Percentiles rank a stretch among this genome's conserved stretches.
Evolutionary conservation across 2,329 filamentous ascomycete genomes (phyloP).

Genomic region (Aspergillus sp.): DNA sequence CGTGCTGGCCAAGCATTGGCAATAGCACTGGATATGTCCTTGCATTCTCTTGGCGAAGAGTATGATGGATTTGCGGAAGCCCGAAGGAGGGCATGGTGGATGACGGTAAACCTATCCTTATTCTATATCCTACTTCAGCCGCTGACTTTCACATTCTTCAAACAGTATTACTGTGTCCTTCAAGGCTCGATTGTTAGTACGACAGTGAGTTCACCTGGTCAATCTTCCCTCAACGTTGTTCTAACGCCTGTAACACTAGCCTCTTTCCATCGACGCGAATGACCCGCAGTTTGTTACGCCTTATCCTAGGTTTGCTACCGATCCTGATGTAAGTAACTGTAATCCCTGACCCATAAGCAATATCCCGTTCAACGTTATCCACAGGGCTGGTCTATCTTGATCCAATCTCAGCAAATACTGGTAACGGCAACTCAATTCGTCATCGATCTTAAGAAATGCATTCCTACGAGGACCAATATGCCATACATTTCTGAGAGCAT

Average conservation of each 20-base stretch:
- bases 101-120: constrained; percentile 40
- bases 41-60: constrained; percentile 37
- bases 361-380: background rate
- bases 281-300: constrained; percentile 45
- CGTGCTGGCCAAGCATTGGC: constrained; percentile 46
- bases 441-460: constrained; percentile 40
- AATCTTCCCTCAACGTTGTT: background rate
- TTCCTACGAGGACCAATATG: constrained; percentile 37
- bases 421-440: constrained; percentile 44
- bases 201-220: constrained; percentile 32
- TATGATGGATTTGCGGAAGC: constrained; percentile 42
- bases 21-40: constrained; percentile 44
- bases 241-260: constrained; percentile 26
- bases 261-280: constrained; percentile 44
- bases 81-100: constrained; percentile 48
- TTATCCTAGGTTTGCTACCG: constrained; percentile 40
- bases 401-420: constrained; percentile 45
- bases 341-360: background rate
- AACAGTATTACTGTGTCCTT: constrained; percentile 45
- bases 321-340: constrained; percentile 37
- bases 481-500: constrained; percentile 42
- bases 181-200: constrained; percentile 48
- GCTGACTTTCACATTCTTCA: background rate
- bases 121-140: background rate
- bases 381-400: constrained; percentile 45